Evolutionary conservation across 208 protist species (phyloP).

Genomic region (Crithidia thermophila): DNA sequence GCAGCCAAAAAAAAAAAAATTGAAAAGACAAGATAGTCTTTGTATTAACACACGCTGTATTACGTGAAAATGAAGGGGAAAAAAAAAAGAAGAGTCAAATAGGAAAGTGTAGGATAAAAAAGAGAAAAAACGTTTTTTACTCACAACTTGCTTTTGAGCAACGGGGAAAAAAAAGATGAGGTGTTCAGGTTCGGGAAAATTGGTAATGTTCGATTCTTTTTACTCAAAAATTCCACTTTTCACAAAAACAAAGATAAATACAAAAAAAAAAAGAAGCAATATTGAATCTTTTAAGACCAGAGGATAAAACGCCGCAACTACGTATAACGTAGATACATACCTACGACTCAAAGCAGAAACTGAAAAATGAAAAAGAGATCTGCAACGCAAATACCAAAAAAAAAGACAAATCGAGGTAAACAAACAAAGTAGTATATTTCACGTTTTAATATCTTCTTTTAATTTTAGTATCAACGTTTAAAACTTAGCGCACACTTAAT

Average conservation of each 20-base stretch:
- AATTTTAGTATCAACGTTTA: no score
- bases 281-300: neutral
- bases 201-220: no score
- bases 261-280: neutral
- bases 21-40: neutral
- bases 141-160: neutral
- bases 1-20: slow-evolving; percentile 1
- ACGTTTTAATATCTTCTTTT: no score
- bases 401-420: slow-evolving; percentile 3
- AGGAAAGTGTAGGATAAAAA: neutral
- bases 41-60: neutral
- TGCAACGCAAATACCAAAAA: neutral
- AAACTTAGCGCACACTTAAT: no score
- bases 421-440: no score
- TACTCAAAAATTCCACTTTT: neutral
- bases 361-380: slow-evolving; percentile 1
- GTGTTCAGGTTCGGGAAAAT: neutral
- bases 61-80: neutral
- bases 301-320: no score
- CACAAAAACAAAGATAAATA: neutral
- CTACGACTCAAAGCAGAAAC: neutral
- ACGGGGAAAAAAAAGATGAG: neutral
- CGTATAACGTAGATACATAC: no score
- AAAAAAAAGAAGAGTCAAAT: neutral
- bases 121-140: slow-evolving; percentile 2